These are phyloP conservation scores for Begonia peltatifolia DNA, from an alignment of 306 rosid genomes.

Conservation along the genomic window DNA sequence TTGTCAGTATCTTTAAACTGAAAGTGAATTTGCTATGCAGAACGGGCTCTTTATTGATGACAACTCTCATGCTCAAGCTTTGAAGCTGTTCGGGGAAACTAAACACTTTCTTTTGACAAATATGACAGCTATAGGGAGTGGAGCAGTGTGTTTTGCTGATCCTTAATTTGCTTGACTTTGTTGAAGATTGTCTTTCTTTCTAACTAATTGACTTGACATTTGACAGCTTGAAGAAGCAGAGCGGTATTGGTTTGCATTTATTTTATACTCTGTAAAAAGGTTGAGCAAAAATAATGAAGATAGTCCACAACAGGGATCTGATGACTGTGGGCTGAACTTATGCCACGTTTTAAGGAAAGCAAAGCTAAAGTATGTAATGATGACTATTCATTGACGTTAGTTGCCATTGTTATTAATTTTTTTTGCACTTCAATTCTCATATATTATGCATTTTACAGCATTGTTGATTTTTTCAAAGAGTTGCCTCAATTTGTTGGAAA, in stretches of 20 bases:
- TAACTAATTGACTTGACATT: no score
- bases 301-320: conserved; percentile 20
- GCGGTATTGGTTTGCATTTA: conserved; percentile 72
- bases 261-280: conserved; percentile 57
- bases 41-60: conserved; percentile 47
- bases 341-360: conserved; percentile 73
- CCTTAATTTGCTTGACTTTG: not conserved
- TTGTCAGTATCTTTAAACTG: no score
- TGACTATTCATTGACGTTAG: no score
- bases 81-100: conserved; percentile 46
- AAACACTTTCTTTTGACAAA: conserved; percentile 40
- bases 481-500: conserved; percentile 87
- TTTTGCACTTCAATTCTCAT: conserved; percentile 10
- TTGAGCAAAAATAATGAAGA: conserved; percentile 31
- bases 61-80: conserved; percentile 29
- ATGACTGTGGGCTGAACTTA: conserved; percentile 36
- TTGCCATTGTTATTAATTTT: not conserved
- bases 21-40: conserved; percentile 21
- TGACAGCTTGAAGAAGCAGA: conserved; percentile 78
- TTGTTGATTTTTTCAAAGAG: conserved; percentile 82
- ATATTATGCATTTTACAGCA: conserved; percentile 32
- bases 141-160: conserved; percentile 30
- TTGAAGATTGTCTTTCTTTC: not conserved
- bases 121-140: conserved; percentile 51
- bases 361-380: conserved; percentile 54